These are phyloP conservation scores for Rhizoctonia solani DNA, from an alignment of 1,284 basidiomycete species.

Conservation along the genomic window DNA sequence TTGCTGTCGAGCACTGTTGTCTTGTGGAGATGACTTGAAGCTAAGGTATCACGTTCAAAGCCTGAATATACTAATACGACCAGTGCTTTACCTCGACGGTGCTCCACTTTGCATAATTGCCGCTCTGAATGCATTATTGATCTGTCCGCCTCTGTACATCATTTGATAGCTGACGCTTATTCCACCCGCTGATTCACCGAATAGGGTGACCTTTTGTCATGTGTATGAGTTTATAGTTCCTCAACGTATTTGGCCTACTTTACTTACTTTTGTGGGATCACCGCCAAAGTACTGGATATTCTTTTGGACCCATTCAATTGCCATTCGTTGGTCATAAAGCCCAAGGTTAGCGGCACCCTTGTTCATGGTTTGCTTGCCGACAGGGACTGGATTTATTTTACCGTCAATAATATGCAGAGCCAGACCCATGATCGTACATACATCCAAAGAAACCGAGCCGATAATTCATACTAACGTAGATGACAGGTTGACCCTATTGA, in stretches of 20 bases:
- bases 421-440: no score
- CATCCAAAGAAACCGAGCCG: no score
- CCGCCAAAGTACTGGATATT: constrained; percentile 53
- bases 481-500: no score
- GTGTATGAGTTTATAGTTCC: neutral
- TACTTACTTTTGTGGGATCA: constrained; percentile 46
- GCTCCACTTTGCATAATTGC: constrained; percentile 28
- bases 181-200: constrained; percentile 18
- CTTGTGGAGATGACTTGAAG: neutral
- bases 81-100: no score
- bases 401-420: no score
- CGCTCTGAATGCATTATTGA: constrained; percentile 2
- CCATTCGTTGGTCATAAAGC: constrained; percentile 49
- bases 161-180: constrained; percentile 25
- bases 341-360: constrained; percentile 43
- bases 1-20: neutral
- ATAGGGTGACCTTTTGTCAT: constrained; percentile 12
- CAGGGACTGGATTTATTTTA: constrained; percentile 6
- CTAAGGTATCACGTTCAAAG: no score
- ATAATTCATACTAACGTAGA: no score
- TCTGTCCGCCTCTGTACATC: neutral
- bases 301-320: constrained; percentile 53
- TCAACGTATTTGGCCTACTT: neutral
- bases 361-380: neutral
- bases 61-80: no score